Evolutionary conservation across 768 basidiomycete species (phyloP).

Genomic region (Tricholoma sp.): DNA sequence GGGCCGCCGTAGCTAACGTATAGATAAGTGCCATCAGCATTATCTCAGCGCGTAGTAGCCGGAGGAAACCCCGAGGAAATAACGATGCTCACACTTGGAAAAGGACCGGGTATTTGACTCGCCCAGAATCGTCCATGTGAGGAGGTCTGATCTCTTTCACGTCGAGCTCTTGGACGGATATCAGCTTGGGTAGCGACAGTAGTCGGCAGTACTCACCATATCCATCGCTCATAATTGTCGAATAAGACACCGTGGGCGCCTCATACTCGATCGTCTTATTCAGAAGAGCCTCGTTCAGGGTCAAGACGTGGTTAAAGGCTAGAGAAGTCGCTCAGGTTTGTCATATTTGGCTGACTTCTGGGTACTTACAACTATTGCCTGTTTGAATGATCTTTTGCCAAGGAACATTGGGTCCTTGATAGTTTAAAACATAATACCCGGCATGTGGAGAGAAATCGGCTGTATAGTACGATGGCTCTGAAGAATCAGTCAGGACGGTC

Average conservation of each 20-base stretch:
- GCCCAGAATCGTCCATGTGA: constrained; percentile 90
- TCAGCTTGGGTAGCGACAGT: constrained; percentile 7
- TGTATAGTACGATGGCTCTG: constrained; percentile 52
- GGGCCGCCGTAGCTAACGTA: constrained; percentile 83
- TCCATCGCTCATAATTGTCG: constrained; percentile 75
- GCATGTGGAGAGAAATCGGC: constrained; percentile 80
- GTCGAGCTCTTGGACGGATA: constrained; percentile 63
- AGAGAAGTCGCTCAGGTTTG: not conserved
- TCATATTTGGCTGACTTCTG: not conserved
- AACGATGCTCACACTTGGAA: constrained; percentile 65
- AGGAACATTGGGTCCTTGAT: constrained; percentile 78
- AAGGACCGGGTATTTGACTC: constrained; percentile 91
- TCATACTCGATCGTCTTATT: constrained; percentile 65
- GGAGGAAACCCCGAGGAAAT: not conserved
- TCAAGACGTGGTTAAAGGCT: constrained; percentile 66
- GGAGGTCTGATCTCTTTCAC: constrained; percentile 90
- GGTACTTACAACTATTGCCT: constrained; percentile 32
- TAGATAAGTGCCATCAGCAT: constrained; percentile 3
- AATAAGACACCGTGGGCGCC: constrained; percentile 60
- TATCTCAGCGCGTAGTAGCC: constrained; percentile 3
- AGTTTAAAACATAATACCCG: constrained; percentile 78
- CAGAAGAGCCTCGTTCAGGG: constrained; percentile 64
- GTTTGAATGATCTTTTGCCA: constrained; percentile 78
- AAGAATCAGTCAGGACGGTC: constrained; percentile 47
- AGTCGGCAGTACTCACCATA: constrained; percentile 48